These are phyloP conservation scores for Exophiala sideris DNA, from an alignment of 2,329 filamentous ascomycete genomes.

Conservation along the genomic window DNA sequence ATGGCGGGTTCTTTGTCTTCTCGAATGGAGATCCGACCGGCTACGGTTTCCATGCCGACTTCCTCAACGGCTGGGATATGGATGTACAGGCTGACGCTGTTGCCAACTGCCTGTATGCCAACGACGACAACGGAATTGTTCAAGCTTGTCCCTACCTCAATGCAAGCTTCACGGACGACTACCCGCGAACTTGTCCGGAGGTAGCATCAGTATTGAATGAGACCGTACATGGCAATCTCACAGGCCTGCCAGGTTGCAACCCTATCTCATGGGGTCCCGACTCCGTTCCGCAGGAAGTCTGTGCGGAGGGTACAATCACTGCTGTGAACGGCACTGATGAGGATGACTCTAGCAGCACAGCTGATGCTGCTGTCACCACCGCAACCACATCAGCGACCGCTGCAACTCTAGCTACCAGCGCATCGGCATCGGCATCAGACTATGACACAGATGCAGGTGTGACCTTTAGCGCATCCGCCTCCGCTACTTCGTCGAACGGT, in stretches of 20 bases:
- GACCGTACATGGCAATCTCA: constrained; percentile 23
- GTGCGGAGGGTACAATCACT: constrained; percentile 9
- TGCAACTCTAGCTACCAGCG: neutral
- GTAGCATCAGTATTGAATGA: constrained; percentile 40
- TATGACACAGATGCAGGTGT: neutral
- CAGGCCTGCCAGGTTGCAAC: constrained; percentile 31
- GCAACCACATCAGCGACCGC: neutral
- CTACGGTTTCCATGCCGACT: constrained; percentile 59
- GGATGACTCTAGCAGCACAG: constrained; percentile 2
- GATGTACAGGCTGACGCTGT: constrained; percentile 63
- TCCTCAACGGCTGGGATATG: constrained; percentile 70
- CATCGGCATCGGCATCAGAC: neutral
- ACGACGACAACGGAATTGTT: constrained; percentile 57
- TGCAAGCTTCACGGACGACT: constrained; percentile 54
- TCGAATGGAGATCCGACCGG: constrained; percentile 50
- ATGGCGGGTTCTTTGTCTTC: constrained; percentile 56
- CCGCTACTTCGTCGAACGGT: neutral
- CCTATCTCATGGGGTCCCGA: constrained; percentile 35
- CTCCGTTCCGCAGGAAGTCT: constrained; percentile 16
- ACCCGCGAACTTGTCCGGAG: constrained; percentile 51
- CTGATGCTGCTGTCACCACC: neutral
- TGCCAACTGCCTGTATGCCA: constrained; percentile 57
- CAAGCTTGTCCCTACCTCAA: constrained; percentile 52
- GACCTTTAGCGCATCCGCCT: neutral
- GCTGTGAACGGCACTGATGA: neutral